Evolutionary conservation across 768 basidiomycete genomes (phyloP).

Genomic region (Termitomyces sp.): DNA sequence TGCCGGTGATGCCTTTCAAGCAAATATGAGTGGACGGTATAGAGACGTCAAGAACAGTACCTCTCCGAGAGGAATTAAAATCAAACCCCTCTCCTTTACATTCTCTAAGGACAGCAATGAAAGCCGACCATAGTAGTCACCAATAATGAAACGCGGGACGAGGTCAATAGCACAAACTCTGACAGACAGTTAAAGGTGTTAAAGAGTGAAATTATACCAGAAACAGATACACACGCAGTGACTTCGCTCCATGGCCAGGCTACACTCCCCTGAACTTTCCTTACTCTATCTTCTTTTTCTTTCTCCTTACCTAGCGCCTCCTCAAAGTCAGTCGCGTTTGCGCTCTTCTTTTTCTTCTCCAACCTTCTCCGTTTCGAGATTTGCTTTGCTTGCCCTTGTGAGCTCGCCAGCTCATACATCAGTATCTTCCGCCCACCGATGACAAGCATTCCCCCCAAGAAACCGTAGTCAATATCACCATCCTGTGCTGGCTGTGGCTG

Average conservation of each 20-base stretch:
- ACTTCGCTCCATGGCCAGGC: constrained; percentile 78
- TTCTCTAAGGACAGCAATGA: constrained; percentile 54
- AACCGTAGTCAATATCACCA: constrained; percentile 25
- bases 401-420: constrained; percentile 51
- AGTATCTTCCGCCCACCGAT: constrained; percentile 62
- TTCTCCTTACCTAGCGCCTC: constrained; percentile 53
- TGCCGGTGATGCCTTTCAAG: constrained; percentile 58
- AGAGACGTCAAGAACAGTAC: constrained; percentile 29
- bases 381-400: constrained; percentile 44
- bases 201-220: constrained; percentile 1
- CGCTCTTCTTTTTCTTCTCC: constrained; percentile 44
- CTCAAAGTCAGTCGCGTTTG: constrained; percentile 31
- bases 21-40: background rate
- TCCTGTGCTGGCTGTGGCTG: constrained; percentile 24
- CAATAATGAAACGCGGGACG: constrained; percentile 48
- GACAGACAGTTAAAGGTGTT: background rate
- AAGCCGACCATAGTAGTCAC: constrained; percentile 69
- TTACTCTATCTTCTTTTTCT: constrained; percentile 45
- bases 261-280: constrained; percentile 49
- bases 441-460: constrained; percentile 66
- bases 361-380: constrained; percentile 48
- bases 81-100: constrained; percentile 34
- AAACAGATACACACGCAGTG: constrained; percentile 42
- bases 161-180: constrained; percentile 47
- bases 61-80: constrained; percentile 66